Evolutionary conservation across 192 early-diverging fungal genomes (phyloP), one percentile per base, ranked within the genome.

Genomic region (Linnemannia exigua): DNA sequence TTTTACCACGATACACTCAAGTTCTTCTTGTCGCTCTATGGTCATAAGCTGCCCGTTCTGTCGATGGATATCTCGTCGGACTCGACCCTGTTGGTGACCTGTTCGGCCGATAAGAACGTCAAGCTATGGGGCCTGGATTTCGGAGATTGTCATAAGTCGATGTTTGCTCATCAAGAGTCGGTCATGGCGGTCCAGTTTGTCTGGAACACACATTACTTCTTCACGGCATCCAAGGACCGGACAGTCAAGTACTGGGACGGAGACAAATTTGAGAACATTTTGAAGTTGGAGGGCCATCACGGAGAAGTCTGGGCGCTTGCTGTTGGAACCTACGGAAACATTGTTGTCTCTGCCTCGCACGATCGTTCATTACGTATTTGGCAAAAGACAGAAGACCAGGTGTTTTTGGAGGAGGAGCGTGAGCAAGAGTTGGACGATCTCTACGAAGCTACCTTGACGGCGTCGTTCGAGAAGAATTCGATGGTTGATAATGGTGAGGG

Each of bases 101-200:
- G 94, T n/a, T 97, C 96, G 6, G 95, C 97, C 1, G 98, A 99
- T 90, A 99, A 99, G 91, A 97, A 96, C 71, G 93, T 99, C 67
- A 99, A 99, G 89, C 90, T 99, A 46, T 99, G 98, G 98, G 98
- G 98, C 41, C 88, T 99, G 76, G 98, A 99, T 90, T 99, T 99
- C 91, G 98, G 98, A 68, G 98, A 99, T 92, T 99, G 98, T 84
- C 98, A 98, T 87, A 94, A 94, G 82, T 97, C 96, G 58, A 79
- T 99, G 66, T 92, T 97, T 77, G 98, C 97, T 22, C 98, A 99
- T 91, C 94, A 97, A 81, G 98, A 99, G 82, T 92, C 93, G 66
- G 95, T 99, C 58, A 99, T 97, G 89, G 88, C 89, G 17, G 92
- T 96, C 41, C 93, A 94, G 72, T 99, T 97, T 89, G 97, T 98